Conservation (phyloP, 768 basidiomycete species). For the Coprinellus aureogranulatus region DNA sequence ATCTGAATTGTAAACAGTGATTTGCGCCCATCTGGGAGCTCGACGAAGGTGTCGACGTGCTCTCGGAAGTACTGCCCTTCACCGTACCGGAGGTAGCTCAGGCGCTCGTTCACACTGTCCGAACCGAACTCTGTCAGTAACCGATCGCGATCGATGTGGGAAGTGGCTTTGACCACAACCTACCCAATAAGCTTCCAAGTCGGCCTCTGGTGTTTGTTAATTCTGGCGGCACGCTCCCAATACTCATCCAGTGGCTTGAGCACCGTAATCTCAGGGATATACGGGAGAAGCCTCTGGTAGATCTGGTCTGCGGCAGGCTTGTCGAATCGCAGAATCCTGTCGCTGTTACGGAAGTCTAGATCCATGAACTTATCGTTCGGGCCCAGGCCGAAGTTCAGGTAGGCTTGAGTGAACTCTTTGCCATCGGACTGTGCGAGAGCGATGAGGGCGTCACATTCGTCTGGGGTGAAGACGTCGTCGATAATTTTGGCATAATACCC, state of each 20-base stretch:
- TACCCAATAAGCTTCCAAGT: constrained; percentile 38
- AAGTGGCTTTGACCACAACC: background rate
- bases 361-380: constrained; percentile 30
- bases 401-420: constrained; percentile 36
- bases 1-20: constrained; percentile 42
- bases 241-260: constrained; percentile 31
- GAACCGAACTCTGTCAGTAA: background rate
- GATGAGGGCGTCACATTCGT: constrained; percentile 41
- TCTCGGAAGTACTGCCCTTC: constrained; percentile 41
- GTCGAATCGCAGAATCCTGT: constrained; percentile 39
- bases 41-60: constrained; percentile 36
- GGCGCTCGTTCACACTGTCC: constrained; percentile 39
- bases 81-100: constrained; percentile 45
- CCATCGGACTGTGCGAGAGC: constrained; percentile 32
- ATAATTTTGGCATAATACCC: constrained; percentile 41
- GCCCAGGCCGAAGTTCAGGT: constrained; percentile 26
- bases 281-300: constrained; percentile 34
- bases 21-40: constrained; percentile 35
- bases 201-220: constrained; percentile 17
- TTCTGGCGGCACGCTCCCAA: constrained; percentile 28
- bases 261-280: constrained; percentile 35
- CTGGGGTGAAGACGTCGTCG: constrained; percentile 38
- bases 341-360: constrained; percentile 38
- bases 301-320: constrained; percentile 30
- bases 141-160: background rate